These are phyloP conservation scores for Ascochyta clinopodiicola DNA, from an alignment of 2,329 filamentous ascomycete genomes.

Conservation along the genomic window DNA sequence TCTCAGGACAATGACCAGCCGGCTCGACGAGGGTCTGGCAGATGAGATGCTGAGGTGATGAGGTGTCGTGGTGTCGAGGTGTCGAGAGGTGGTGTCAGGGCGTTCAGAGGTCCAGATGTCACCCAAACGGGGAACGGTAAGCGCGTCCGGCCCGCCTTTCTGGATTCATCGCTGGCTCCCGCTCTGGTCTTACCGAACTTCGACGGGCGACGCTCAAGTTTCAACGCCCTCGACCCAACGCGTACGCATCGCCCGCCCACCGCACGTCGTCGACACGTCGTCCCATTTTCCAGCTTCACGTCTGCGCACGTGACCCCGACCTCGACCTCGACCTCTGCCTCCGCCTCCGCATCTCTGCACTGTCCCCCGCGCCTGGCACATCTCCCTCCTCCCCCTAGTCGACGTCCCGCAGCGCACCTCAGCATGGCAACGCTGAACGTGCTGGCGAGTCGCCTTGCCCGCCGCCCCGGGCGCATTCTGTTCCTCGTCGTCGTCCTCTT, in stretches of 20 bases:
- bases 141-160: constrained; percentile 1
- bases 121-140: constrained; percentile 1
- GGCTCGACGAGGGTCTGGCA: too few species aligned
- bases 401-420: constrained; percentile 4
- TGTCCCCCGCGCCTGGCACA: too few species aligned
- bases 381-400: not conserved
- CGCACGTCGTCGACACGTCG: constrained; percentile 8
- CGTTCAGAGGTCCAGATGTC: not conserved
- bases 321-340: not conserved
- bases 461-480: constrained; percentile 42
- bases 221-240: constrained; percentile 2
- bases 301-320: constrained; percentile 4
- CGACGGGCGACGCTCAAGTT: not conserved
- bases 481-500: constrained; percentile 41
- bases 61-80: too few species aligned
- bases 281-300: constrained; percentile 13
- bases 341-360: not conserved
- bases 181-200: constrained; percentile 4
- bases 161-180: not conserved
- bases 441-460: constrained; percentile 34
- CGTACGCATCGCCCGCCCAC: constrained; percentile 7
- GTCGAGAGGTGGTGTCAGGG: too few species aligned
- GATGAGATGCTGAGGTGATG: too few species aligned
- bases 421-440: constrained; percentile 33
- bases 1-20: too few species aligned